These are phyloP conservation scores for Wickerhamomyces hampshirensis DNA, from an alignment of 805 yeast genomes.

Conservation along the genomic window DNA sequence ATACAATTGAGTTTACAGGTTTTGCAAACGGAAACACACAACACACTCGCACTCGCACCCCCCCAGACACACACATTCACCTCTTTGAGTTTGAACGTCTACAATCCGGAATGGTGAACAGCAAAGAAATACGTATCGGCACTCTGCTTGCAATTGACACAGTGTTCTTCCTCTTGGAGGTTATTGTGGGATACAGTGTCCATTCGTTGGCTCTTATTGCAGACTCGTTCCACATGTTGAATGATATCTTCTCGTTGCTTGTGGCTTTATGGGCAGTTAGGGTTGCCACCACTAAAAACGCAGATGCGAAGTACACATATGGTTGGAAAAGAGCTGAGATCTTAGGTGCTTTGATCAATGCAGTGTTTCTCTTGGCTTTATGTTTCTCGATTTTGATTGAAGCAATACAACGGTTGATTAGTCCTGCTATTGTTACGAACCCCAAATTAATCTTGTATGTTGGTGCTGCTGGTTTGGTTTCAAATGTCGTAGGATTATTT, in stretches of 20 bases:
- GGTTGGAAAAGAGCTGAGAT: conserved; percentile 99
- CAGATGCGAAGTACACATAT: conserved; percentile 87
- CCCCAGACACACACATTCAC: too few relatives aligned
- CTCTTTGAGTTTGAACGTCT: too few relatives aligned
- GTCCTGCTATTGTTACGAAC: conserved; percentile 72
- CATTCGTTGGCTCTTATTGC: conserved; percentile 94
- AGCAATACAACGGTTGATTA: conserved; percentile 83
- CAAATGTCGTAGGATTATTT: conserved; percentile 78
- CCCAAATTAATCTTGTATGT: conserved; percentile 82
- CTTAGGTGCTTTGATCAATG: conserved; percentile 89
- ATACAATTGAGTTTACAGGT: too few relatives aligned
- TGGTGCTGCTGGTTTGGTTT: conserved; percentile 76
- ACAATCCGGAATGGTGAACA: conserved; percentile 6
- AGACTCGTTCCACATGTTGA: conserved; percentile 96
- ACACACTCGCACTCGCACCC: too few relatives aligned
- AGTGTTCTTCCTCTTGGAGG: conserved; percentile 78
- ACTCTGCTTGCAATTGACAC: conserved; percentile 74
- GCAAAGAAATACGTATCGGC: conserved; percentile 66
- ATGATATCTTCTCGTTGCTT: conserved; percentile 83
- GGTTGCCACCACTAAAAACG: conserved; percentile 75
- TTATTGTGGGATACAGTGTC: conserved; percentile 82
- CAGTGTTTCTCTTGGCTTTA: conserved; percentile 86
- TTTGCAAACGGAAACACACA: too few relatives aligned
- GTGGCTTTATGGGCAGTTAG: conserved; percentile 96
- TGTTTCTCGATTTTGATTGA: conserved; percentile 91